These are phyloP conservation scores for Metschnikowia peoriensis DNA, from an alignment of 805 yeast genomes.

Conservation along the genomic window DNA sequence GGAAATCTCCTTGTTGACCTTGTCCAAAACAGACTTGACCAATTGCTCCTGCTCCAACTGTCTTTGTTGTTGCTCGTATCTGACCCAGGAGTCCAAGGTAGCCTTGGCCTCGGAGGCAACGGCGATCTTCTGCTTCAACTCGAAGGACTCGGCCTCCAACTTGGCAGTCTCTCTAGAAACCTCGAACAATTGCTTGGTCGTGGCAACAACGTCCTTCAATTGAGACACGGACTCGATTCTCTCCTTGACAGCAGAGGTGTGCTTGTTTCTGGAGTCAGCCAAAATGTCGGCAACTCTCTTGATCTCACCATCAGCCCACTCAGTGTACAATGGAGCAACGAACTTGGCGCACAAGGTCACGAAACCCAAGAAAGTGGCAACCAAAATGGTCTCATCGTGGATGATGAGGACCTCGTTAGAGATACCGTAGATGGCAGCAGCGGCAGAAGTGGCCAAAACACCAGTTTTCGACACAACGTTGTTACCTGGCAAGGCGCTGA, in stretches of 20 bases:
- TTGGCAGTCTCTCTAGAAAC: conserved; percentile 95
- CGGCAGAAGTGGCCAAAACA: conserved; percentile 89
- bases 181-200: conserved; percentile 89
- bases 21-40: conserved; percentile 79
- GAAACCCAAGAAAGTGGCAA: conserved; percentile 77
- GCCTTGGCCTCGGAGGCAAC: conserved; percentile 89
- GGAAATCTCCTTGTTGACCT: conserved; percentile 79
- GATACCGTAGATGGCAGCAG: conserved; percentile 91
- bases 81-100: conserved; percentile 97
- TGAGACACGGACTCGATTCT: conserved; percentile 87
- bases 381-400: conserved; percentile 89
- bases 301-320: conserved; percentile 87
- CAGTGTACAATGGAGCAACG: conserved; percentile 92
- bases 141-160: conserved; percentile 92
- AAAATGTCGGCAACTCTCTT: conserved; percentile 76
- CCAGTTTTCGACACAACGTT: conserved; percentile 88
- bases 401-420: conserved; percentile 90
- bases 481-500: conserved; percentile 93
- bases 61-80: conserved; percentile 95
- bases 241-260: conserved; percentile 87
- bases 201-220: conserved; percentile 86
- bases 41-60: conserved; percentile 94
- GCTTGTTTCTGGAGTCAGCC: conserved; percentile 85
- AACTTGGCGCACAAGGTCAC: conserved; percentile 75
- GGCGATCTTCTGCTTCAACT: conserved; percentile 86